Evolutionary conservation across 768 basidiomycete genomes (phyloP), one percentile per base, ranked within the genome.

Genomic region (Porpolomopsis calyptriformis): DNA sequence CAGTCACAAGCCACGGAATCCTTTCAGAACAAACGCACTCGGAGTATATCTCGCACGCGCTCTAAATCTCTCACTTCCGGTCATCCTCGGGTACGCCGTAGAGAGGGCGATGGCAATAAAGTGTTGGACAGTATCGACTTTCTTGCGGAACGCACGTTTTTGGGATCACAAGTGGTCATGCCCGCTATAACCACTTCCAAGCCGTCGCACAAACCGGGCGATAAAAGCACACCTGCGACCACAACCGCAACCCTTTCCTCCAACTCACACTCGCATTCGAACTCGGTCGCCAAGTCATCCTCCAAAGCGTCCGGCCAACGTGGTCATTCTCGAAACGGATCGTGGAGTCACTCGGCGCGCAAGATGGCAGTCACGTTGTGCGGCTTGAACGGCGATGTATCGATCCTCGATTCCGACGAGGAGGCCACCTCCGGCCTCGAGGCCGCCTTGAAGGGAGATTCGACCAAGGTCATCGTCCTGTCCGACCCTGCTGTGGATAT

Each of bases 121-220:
- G 42, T 42, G 29, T 47, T 43, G 35, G 60, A 62, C 33, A 65
- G 63, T 54, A 59, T 86, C 40, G 79, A 80, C 46, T 77, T 75
- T 52, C 70, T 88, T 39, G 74, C 83, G 8, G 77, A 80, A 2
- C 73, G 77, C 16, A 78, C 83, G 0, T 67, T 80, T 29, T 66
- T 85, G 1, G 85, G 85, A 3, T 75, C 70, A 52, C 85, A 87
- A 63, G 62, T 70, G 35, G 54, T 72, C 16, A 67, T 76, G 24
- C 78, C 81, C 0, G 62, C 63, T 16, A 55, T 66, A 26, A 49
- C 35, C 49, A 25, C 43, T 34, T 25, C 43, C 43, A 38, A 59
- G 46, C 47, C 40, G 53, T 51, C 10, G 6, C 45, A 42, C 24
- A 36, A 38, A 23, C 8, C 44, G 2, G 19, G 16, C 16, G 24